Base-by-base conservation (phyloP, 176 grass and related monocot genomes). In the Aechmea fasciata region DNA sequence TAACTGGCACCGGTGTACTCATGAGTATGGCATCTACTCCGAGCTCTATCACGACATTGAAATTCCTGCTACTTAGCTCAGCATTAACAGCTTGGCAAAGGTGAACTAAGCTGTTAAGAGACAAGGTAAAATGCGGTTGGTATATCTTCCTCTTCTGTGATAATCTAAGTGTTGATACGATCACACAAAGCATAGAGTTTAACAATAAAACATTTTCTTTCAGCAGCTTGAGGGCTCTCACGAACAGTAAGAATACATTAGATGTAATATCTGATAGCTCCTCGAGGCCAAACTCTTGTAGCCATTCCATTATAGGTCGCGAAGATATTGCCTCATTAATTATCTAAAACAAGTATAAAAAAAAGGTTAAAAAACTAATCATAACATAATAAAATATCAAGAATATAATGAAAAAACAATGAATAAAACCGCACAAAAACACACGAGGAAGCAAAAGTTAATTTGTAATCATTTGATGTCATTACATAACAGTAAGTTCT, bases 61-160 rank as follows among this genome's bases (percentile, higher is more conserved):
- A 76, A 14, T 86, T 71, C n/a, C 47, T 76, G 67, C 61, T 84
- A 84, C 78, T 86, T 74, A 84, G 80, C 64, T 75, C 50, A 75
- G 47, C 54, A 89, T 74, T 70, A 49, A 87, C 75, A 84, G 70
- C 65, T 76, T 77, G 83, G 83, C 82, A 89, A 25, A 96, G 67
- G 23, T 68, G 81, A 80, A 80, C 66, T 80, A 96, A 74, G 51
- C 80, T 85, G 49, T 87, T 51, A 65, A 96, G 78, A 18, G 88
- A 96, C 24, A 96, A 78, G 47, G 88, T 87, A 64, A 96, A 96
- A 84, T 91, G 88, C 3, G 92, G 76, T 50, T 96, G 92, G 74
- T 84, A 87, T 84, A 91, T 89, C 78, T 86, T 91, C 86, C 92
- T 88, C 79, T 89, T 96, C 71, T 86, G 85, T 81, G 88, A 96